A percentile compares a stretch with the other conserved stretches of the same genome.
Evolutionary conservation across 176 grass and related monocot species (phyloP).

Genomic region (Alloteropsis semialata): DNA sequence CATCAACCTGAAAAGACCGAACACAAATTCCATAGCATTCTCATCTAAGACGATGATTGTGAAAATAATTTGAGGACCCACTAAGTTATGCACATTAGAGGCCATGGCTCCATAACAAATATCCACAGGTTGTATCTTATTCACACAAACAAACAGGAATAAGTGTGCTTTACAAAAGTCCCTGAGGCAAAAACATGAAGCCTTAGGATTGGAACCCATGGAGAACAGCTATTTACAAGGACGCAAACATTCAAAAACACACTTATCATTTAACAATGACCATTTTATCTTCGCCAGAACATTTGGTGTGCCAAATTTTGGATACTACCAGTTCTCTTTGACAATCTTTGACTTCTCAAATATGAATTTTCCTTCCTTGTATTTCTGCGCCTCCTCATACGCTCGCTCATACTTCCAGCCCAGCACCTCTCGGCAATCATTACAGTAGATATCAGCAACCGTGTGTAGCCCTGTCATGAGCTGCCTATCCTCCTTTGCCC

Average conservation of each 20-base stretch:
- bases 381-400: slow-evolving; percentile 66
- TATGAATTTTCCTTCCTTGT: slow-evolving; percentile 90
- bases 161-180: slow-evolving; percentile 36
- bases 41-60: not conserved
- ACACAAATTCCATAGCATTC: not conserved
- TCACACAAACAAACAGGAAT: slow-evolving; percentile 31
- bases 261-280: not conserved
- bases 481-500: slow-evolving; percentile 63
- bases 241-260: slow-evolving; percentile 15
- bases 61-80: not conserved
- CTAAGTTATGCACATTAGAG: slow-evolving; percentile 13
- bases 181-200: not conserved
- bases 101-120: slow-evolving; percentile 12
- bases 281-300: not conserved
- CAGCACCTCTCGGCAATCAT: slow-evolving; percentile 60
- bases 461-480: slow-evolving; percentile 69
- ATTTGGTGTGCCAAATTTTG: not conserved
- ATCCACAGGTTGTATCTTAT: slow-evolving; percentile 36
- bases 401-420: slow-evolving; percentile 81
- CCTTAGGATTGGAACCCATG: slow-evolving; percentile 4
- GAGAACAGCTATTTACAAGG: slow-evolving; percentile 40
- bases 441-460: slow-evolving; percentile 69
- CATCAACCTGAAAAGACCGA: not conserved
- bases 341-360: slow-evolving; percentile 84
- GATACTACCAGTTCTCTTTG: slow-evolving; percentile 70